Evolutionary conservation across 1,284 basidiomycete species (phyloP).

Genomic region (Malassezia nana): DNA sequence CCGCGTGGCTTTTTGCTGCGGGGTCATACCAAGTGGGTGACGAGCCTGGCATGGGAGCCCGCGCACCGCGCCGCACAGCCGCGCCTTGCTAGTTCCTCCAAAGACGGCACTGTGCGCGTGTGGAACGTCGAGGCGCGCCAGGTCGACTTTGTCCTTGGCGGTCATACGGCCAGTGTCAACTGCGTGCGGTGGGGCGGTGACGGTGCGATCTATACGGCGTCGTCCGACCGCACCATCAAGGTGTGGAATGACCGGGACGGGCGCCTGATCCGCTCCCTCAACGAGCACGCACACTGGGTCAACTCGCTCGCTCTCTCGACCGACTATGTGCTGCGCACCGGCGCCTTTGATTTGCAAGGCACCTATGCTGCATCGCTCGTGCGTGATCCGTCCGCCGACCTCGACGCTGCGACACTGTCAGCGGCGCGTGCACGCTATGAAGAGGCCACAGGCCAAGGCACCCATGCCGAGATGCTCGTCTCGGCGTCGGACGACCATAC

Average conservation of each 20-base stretch:
- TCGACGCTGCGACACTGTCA: constrained; percentile 14
- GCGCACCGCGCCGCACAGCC: constrained; percentile 56
- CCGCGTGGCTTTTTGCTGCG: constrained; percentile 50
- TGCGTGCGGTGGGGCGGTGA: constrained; percentile 81
- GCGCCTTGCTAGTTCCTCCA: constrained; percentile 85
- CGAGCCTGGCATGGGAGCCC: constrained; percentile 91
- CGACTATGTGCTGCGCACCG: constrained; percentile 86
- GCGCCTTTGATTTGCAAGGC: constrained; percentile 76
- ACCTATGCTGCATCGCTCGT: constrained; percentile 6
- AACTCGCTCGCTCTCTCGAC: constrained; percentile 91
- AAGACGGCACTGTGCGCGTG: constrained; percentile 86
- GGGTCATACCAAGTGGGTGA: constrained; percentile 95
- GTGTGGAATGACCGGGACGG: constrained; percentile 77
- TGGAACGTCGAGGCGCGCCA: constrained; percentile 71
- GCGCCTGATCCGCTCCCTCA: constrained; percentile 60
- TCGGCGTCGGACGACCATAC: constrained; percentile 84
- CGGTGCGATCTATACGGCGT: constrained; percentile 65
- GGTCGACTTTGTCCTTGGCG: constrained; percentile 76
- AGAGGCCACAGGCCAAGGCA: constrained; percentile 64
- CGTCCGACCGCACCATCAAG: constrained; percentile 82
- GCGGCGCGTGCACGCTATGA: constrained; percentile 55
- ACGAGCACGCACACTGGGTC: constrained; percentile 97
- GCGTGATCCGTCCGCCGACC: not conserved
- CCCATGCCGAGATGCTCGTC: constrained; percentile 62
- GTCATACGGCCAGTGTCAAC: constrained; percentile 88